Evolutionary conservation across 2,329 filamentous ascomycete genomes (phyloP).

Genomic region (Xylaria arbuscula): DNA sequence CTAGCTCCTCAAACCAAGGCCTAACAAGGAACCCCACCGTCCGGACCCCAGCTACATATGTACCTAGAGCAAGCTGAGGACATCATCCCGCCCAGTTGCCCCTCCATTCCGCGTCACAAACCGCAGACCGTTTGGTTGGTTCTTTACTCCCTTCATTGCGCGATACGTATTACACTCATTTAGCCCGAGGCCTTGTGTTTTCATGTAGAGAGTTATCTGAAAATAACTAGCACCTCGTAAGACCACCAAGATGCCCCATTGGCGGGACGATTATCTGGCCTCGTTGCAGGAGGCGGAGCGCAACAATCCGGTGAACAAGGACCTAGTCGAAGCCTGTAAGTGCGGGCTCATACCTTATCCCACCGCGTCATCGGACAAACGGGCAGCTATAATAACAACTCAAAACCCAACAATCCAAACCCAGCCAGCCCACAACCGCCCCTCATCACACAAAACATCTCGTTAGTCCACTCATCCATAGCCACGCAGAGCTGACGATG

Average conservation of each 20-base stretch:
- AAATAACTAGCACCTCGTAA: neutral
- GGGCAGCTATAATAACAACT: conserved; percentile 4
- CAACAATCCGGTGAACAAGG: conserved; percentile 69
- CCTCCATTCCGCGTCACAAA: conserved; percentile 19
- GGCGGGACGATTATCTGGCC: conserved; percentile 83
- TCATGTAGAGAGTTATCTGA: conserved; percentile 19
- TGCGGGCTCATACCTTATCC: conserved; percentile 22
- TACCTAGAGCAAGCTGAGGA: neutral
- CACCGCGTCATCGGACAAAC: neutral
- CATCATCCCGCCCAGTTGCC: conserved; percentile 23
- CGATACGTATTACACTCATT: neutral
- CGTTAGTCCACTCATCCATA: neutral
- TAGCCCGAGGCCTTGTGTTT: neutral
- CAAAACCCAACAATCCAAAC: neutral
- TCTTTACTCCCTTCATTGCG: neutral
- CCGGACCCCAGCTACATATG: too few relatives aligned
- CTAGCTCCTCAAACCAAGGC: too few relatives aligned
- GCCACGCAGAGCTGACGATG: conserved; percentile 23
- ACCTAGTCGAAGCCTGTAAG: conserved; percentile 84
- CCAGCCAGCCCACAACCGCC: conserved; percentile 4
- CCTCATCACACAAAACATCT: conserved; percentile 4
- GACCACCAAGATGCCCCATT: conserved; percentile 62
- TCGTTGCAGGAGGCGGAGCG: conserved; percentile 78
- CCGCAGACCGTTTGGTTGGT: neutral
- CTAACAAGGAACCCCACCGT: too few relatives aligned